These are phyloP conservation scores for Coemansia sp. DNA, from an alignment of 192 early-diverging fungal species.

Conservation along the genomic window DNA sequence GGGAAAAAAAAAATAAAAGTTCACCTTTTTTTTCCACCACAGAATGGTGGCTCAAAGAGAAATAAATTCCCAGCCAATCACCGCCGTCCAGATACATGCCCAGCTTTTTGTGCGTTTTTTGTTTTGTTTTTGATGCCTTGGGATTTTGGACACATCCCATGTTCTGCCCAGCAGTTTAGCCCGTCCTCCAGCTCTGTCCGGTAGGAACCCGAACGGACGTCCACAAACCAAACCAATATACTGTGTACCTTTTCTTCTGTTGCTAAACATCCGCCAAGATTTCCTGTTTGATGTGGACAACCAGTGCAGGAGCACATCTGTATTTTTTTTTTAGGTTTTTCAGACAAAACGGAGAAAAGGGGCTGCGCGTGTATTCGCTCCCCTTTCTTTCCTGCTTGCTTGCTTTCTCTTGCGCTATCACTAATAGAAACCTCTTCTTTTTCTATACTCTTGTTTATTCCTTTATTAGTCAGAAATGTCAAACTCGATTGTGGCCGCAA, in stretches of 20 bases:
- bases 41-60: neutral
- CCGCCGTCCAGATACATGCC: neutral
- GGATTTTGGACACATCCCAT: neutral
- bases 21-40: neutral
- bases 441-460: neutral
- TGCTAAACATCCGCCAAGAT: no score
- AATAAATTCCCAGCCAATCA: neutral
- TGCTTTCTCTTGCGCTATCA: neutral
- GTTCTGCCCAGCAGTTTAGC: no score
- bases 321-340: no score
- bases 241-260: no score
- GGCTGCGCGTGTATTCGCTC: neutral
- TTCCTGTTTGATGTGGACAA: no score
- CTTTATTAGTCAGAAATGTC: slow-evolving; percentile 25
- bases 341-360: no score
- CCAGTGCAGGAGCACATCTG: no score
- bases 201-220: no score
- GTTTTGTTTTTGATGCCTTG: neutral
- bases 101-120: neutral
- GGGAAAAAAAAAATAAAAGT: neutral
- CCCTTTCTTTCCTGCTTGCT: neutral
- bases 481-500: slow-evolving; percentile 52
- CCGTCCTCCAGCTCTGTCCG: no score
- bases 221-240: no score
- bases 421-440: neutral